Conservation (phyloP, 2,329 filamentous ascomycete genomes). For the Fusarium concolor region DNA sequence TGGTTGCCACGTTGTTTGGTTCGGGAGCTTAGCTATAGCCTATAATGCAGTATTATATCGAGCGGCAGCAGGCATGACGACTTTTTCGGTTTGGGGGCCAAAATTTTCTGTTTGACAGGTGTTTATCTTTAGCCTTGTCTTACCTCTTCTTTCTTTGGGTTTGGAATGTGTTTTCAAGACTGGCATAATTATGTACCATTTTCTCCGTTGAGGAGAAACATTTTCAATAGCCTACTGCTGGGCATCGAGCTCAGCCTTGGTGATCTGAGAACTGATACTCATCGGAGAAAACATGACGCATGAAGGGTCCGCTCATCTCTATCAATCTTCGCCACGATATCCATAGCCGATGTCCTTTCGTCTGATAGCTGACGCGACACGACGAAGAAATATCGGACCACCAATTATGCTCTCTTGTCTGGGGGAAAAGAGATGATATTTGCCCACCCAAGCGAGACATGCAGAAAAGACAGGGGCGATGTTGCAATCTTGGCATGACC, state of each 20-base stretch:
- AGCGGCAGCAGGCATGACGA: conserved; percentile 1
- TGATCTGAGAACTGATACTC: too few relatives aligned
- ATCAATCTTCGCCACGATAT: neutral
- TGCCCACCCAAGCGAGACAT: neutral
- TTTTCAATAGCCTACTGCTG: too few relatives aligned
- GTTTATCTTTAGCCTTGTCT: neutral
- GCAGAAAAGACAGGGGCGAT: neutral
- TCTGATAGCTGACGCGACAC: neutral
- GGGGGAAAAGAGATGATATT: neutral
- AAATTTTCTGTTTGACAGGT: too few relatives aligned
- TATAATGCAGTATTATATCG: neutral
- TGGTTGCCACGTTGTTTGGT: conserved; percentile 6
- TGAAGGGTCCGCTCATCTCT: neutral
- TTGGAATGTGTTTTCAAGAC: neutral
- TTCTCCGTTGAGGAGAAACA: too few relatives aligned
- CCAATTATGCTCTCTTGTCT: conserved; percentile 3
- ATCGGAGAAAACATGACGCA: neutral
- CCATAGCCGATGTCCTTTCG: too few relatives aligned
- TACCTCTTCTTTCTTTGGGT: too few relatives aligned
- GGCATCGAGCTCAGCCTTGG: too few relatives aligned
- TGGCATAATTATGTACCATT: too few relatives aligned
- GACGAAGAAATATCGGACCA: neutral
- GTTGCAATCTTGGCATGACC: neutral
- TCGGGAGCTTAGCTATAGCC: neutral
- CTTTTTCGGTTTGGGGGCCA: neutral